A percentile compares a stretch with the other conserved stretches of the same genome.
Evolutionary conservation across 75 land plant genomes (phyloP).

Genomic region (Picea glauca): DNA sequence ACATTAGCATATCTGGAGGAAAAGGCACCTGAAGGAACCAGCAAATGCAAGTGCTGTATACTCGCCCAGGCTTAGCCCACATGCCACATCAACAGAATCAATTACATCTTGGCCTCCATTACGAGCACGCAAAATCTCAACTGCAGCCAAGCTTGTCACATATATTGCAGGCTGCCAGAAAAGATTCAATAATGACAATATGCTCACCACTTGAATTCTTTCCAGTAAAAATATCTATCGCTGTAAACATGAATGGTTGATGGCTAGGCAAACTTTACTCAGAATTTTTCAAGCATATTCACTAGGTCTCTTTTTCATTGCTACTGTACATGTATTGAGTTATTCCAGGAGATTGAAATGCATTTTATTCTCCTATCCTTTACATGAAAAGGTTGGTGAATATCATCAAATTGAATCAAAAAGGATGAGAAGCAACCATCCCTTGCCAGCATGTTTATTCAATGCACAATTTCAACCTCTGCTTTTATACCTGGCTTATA

Average conservation of each 20-base stretch:
- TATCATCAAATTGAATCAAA: background rate
- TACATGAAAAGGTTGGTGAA: background rate
- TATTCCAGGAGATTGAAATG: background rate
- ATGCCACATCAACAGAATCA: conserved; percentile 94
- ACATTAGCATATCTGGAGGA: conserved; percentile 3
- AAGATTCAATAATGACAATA: background rate
- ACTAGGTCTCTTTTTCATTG: background rate
- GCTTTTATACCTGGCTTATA: conserved; percentile 81
- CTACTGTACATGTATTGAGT: background rate
- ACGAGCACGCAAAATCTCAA: conserved; percentile 85
- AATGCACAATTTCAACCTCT: background rate
- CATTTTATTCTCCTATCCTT: background rate
- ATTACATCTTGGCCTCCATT: conserved; percentile 92
- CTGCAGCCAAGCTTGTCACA: conserved; percentile 96
- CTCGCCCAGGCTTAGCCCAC: conserved; percentile 97
- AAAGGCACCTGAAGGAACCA: conserved; percentile 85
- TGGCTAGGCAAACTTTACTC: background rate
- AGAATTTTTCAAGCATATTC: background rate
- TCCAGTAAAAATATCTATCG: background rate
- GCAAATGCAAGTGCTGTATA: conserved; percentile 99
- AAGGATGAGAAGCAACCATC: background rate
- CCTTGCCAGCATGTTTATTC: background rate
- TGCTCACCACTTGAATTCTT: background rate
- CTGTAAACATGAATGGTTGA: background rate
- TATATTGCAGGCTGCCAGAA: conserved; percentile 93